These are phyloP conservation scores for Dactylonectria macrodidyma DNA, from an alignment of 2,329 filamentous ascomycete species.

Conservation along the genomic window DNA sequence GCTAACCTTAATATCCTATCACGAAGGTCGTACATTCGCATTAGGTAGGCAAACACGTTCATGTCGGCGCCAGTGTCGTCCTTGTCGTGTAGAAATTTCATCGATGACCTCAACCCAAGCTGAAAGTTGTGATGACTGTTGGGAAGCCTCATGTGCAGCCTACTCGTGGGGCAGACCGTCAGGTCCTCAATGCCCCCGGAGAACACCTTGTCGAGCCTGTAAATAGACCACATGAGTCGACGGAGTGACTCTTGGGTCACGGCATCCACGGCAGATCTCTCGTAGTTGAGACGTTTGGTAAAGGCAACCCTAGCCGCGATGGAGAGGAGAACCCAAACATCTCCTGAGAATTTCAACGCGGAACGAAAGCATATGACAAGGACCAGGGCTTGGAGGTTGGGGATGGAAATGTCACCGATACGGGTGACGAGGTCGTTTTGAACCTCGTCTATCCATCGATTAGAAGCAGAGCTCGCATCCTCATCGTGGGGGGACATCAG, in stretches of 20 bases:
- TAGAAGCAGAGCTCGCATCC: not conserved
- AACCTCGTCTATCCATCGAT: conserved; percentile 42
- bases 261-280: conserved; percentile 32
- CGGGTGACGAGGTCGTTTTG: conserved; percentile 25
- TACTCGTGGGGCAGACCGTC: conserved; percentile 41
- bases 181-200: conserved; percentile 50
- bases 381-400: conserved; percentile 41
- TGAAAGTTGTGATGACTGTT: conserved; percentile 46
- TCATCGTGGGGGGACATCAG: not conserved
- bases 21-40: conserved; percentile 41
- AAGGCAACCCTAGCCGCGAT: conserved; percentile 46
- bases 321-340: conserved; percentile 44
- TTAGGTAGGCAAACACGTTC: conserved; percentile 39
- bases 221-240: conserved; percentile 48
- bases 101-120: conserved; percentile 38
- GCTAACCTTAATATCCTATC: conserved; percentile 42
- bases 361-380: conserved; percentile 41
- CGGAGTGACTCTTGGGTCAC: conserved; percentile 44
- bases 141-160: conserved; percentile 46
- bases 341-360: conserved; percentile 10
- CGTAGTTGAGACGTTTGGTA: conserved; percentile 47
- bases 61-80: conserved; percentile 20
- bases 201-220: conserved; percentile 42
- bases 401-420: conserved; percentile 26
- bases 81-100: conserved; percentile 31